Conservation (phyloP, 176 grass and related monocot genomes). For the Elymus sibiricus region DNA sequence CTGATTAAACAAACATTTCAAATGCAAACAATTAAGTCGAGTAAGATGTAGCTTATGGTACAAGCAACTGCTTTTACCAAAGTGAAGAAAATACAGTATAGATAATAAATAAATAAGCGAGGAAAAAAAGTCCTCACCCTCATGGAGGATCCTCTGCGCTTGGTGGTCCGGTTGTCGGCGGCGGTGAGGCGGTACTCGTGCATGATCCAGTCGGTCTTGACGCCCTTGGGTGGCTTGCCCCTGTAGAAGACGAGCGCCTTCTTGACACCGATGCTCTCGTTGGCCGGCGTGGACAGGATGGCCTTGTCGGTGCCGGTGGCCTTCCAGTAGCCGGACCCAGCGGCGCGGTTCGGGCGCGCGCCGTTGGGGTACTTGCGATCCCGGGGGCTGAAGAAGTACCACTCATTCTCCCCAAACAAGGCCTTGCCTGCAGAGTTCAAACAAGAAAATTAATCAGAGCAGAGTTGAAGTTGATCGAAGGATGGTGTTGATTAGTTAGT, state of each 20-base stretch:
- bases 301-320: slow-evolving; percentile 72
- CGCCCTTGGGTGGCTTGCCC: slow-evolving; percentile 61
- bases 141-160: slow-evolving; percentile 47
- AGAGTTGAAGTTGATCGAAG: not conserved
- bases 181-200: slow-evolving; percentile 68
- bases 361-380: slow-evolving; percentile 76
- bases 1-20: not conserved
- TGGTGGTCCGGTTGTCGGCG: not conserved
- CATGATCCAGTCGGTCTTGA: slow-evolving; percentile 92
- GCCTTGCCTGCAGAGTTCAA: slow-evolving; percentile 20
- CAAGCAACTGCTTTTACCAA: not conserved
- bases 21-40: not conserved
- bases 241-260: slow-evolving; percentile 80
- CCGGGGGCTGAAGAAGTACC: slow-evolving; percentile 73
- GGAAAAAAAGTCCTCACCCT: slow-evolving; percentile 23
- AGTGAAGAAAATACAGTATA: not conserved
- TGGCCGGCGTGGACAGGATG: not conserved
- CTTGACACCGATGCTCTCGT: slow-evolving; percentile 46
- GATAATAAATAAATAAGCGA: not conserved
- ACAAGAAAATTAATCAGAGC: not conserved
- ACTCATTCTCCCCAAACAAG: slow-evolving; percentile 58
- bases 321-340: slow-evolving; percentile 62
- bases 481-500: not conserved
- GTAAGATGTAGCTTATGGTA: not conserved
- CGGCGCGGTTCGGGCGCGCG: slow-evolving; percentile 55